Conservation (phyloP, 2,329 filamentous ascomycete species). For the Phaeosphaeria sp. region DNA sequence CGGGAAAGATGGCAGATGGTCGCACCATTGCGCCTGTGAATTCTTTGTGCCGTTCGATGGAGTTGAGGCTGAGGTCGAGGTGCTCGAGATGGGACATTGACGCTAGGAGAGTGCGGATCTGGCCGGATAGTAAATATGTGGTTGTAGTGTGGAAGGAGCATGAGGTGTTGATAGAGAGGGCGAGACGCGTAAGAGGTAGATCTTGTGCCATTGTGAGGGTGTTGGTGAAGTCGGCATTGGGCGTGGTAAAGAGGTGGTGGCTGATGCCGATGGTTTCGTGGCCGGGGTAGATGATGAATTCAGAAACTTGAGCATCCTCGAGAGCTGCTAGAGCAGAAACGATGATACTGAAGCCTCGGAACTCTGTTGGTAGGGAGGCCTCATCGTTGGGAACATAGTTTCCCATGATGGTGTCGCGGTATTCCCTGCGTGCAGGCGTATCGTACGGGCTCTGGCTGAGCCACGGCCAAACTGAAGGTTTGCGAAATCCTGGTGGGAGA, state of each 20-base stretch:
- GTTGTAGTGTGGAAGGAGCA: not conserved
- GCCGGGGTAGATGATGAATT: slow-evolving; percentile 44
- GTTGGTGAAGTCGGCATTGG: slow-evolving; percentile 8
- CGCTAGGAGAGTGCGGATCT: slow-evolving; percentile 3
- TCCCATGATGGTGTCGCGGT: not conserved
- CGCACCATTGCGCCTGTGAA: not conserved
- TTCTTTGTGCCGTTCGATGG: not conserved
- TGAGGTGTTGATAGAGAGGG: slow-evolving; percentile 9
- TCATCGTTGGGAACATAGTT: not conserved
- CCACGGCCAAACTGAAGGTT: slow-evolving; percentile 48
- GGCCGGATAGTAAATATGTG: not conserved
- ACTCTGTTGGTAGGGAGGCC: slow-evolving; percentile 14
- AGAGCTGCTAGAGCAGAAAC: slow-evolving; percentile 31
- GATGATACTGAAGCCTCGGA: slow-evolving; percentile 43
- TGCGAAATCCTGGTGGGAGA: slow-evolving; percentile 50
- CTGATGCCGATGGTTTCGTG: slow-evolving; percentile 10
- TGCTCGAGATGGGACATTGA: slow-evolving; percentile 14
- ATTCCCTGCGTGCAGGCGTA: not conserved
- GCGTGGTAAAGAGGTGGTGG: slow-evolving; percentile 7
- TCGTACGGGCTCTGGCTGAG: slow-evolving; percentile 18
- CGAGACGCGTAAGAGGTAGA: slow-evolving; percentile 12
- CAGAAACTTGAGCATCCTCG: slow-evolving; percentile 35
- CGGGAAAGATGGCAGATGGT: slow-evolving; percentile 3
- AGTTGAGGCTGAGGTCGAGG: slow-evolving; percentile 16
- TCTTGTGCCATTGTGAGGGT: slow-evolving; percentile 13